phyloP scores from a whole-genome alignment of 176 grass and related monocot genomes.

The Lolium perenne region DNA sequence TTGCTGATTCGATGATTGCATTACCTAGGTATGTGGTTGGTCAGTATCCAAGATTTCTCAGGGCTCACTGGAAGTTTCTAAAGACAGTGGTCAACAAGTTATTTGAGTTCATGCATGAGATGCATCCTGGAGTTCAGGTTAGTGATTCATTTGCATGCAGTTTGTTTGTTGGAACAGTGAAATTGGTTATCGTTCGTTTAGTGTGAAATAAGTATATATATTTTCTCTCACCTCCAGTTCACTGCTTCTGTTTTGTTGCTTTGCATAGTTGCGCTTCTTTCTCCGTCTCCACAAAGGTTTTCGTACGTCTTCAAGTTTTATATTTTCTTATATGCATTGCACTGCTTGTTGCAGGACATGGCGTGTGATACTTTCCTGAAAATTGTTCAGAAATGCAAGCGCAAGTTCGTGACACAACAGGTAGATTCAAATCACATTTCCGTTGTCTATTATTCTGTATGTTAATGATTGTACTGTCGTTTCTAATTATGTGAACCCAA shows the following conservation, averaged over 20 bases:
- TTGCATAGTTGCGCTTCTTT: neutral
- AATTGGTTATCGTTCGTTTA: slow-evolving; percentile 7
- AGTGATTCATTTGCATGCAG: slow-evolving; percentile 15
- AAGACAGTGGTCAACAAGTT: slow-evolving; percentile 99
- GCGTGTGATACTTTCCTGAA: slow-evolving; percentile 99
- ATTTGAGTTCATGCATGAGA: slow-evolving; percentile 99
- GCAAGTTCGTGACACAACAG: slow-evolving; percentile 97
- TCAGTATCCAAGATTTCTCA: slow-evolving; percentile 98
- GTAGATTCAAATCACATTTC: slow-evolving; percentile 49
- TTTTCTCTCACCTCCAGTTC: neutral
- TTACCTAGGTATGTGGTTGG: slow-evolving; percentile 96
- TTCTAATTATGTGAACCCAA: slow-evolving; percentile 8
- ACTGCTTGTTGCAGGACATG: slow-evolving; percentile 84
- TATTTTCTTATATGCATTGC: neutral
- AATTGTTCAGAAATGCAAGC: slow-evolving; percentile 99
- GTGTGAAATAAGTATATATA: neutral
- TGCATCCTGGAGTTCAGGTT: slow-evolving; percentile 99
- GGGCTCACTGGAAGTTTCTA: slow-evolving; percentile 99
- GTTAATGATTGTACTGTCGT: neutral
- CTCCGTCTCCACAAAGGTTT: slow-evolving; percentile 28
- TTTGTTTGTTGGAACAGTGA: slow-evolving; percentile 4
- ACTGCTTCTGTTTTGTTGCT: slow-evolving; percentile 11
- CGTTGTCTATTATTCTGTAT: neutral
- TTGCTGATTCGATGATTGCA: slow-evolving; percentile 33
- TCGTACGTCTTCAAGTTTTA: slow-evolving; percentile 23